phyloP scores from a whole-genome alignment of 208 protist species.

The Crithidia expoeki region DNA sequence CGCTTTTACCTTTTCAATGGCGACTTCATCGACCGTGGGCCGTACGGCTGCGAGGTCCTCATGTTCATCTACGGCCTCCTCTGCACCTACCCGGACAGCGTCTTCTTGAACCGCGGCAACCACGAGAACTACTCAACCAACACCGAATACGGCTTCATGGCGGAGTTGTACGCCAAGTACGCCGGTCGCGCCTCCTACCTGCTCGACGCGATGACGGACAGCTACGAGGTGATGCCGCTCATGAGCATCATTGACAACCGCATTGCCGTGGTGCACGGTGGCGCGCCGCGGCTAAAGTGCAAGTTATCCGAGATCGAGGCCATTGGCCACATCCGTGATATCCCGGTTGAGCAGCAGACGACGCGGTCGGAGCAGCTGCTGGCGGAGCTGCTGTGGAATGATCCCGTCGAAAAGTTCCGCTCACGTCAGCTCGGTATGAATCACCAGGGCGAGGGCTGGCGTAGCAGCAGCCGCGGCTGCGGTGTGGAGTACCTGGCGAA shows the following conservation, averaged over 20 bases:
- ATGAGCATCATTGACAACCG: slow-evolving; percentile 85
- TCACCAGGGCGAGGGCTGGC: slow-evolving; percentile 92
- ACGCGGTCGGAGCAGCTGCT: slow-evolving; percentile 95
- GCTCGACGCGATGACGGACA: slow-evolving; percentile 54
- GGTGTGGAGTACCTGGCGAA: slow-evolving; percentile 97
- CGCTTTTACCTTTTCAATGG: slow-evolving; percentile 97
- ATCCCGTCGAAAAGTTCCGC: slow-evolving; percentile 94
- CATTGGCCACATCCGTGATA: slow-evolving; percentile 95
- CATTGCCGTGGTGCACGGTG: slow-evolving; percentile 98
- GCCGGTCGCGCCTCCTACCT: slow-evolving; percentile 49
- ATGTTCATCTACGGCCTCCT: slow-evolving; percentile 81
- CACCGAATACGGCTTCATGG: slow-evolving; percentile 82
- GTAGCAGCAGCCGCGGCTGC: slow-evolving; percentile 98
- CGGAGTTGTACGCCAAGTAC: slow-evolving; percentile 76
- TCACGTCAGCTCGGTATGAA: slow-evolving; percentile 68
- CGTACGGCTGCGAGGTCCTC: slow-evolving; percentile 95
- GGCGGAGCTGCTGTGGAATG: slow-evolving; percentile 99
- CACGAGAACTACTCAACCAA: slow-evolving; percentile 90
- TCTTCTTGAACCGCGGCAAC: slow-evolving; percentile 93
- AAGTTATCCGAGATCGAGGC: slow-evolving; percentile 79
- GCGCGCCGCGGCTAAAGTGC: slow-evolving; percentile 91
- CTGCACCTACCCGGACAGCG: slow-evolving; percentile 74
- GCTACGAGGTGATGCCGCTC: slow-evolving; percentile 92
- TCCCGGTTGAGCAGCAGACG: slow-evolving; percentile 95
- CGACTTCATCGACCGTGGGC: slow-evolving; percentile 99